phyloP scores from a whole-genome alignment of 306 rosid species.

The Prunus kanzakura region DNA sequence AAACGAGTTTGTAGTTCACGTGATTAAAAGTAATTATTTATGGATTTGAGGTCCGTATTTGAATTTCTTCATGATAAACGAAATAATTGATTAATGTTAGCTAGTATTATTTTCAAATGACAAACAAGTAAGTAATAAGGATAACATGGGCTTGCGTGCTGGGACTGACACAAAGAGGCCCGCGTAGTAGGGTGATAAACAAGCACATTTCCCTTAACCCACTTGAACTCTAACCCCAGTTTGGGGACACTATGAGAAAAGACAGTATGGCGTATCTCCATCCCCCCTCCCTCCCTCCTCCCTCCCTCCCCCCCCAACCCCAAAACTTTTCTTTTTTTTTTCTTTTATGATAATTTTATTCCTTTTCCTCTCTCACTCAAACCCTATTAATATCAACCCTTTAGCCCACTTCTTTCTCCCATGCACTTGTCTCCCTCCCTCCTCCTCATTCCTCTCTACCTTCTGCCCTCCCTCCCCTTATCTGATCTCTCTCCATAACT shows the following conservation, averaged over 20 bases:
- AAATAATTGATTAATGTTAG: not conserved
- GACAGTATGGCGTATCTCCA: slow-evolving; percentile 58
- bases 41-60: too few species aligned
- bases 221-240: slow-evolving; percentile 55
- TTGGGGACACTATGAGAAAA: slow-evolving; percentile 44
- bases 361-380: slow-evolving; percentile 7
- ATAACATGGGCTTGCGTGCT: slow-evolving; percentile 84
- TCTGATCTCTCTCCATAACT: slow-evolving; percentile 7
- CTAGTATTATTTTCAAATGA: slow-evolving; percentile 34
- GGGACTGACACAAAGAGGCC: slow-evolving; percentile 75
- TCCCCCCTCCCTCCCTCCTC: not conserved
- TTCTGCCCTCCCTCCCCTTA: slow-evolving; percentile 12
- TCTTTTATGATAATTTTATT: not conserved
- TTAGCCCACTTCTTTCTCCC: slow-evolving; percentile 70
- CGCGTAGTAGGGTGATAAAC: slow-evolving; percentile 47
- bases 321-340: not conserved
- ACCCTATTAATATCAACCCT: slow-evolving; percentile 49
- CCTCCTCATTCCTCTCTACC: slow-evolving; percentile 2
- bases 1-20: too few species aligned
- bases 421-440: slow-evolving; percentile 58
- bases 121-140: slow-evolving; percentile 33
- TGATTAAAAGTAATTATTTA: too few species aligned
- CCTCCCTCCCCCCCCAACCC: not conserved
- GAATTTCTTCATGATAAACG: too few species aligned
- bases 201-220: slow-evolving; percentile 54